Conservation (phyloP, 805 yeast genomes). For the Starmerella cellae region DNA sequence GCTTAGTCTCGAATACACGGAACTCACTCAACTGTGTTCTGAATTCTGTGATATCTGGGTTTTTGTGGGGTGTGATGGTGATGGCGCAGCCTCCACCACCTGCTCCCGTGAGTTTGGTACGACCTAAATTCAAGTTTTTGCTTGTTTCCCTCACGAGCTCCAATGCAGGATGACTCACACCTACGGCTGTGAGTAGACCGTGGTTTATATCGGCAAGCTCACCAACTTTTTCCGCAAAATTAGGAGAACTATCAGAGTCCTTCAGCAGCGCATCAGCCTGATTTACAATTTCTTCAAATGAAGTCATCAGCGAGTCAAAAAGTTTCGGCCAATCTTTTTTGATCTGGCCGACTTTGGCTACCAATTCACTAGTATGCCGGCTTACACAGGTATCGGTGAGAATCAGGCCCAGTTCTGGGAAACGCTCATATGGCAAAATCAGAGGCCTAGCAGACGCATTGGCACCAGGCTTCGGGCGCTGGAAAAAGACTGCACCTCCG, state of each 20-base stretch:
- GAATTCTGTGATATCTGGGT: constrained; percentile 12
- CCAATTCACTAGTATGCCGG: constrained; percentile 72
- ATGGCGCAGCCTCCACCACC: constrained; percentile 99
- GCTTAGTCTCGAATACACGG: constrained; percentile 61
- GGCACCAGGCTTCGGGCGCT: constrained; percentile 37
- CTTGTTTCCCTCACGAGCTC: constrained; percentile 60
- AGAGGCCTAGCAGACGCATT: constrained; percentile 24
- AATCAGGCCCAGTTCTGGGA: constrained; percentile 61
- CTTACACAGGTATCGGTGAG: constrained; percentile 81
- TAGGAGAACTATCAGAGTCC: constrained; percentile 24
- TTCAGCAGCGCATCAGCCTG: constrained; percentile 58
- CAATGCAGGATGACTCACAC: constrained; percentile 86
- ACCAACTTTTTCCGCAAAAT: constrained; percentile 18
- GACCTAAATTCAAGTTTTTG: constrained; percentile 55
- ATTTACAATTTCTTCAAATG: constrained; percentile 61
- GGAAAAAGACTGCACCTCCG: constrained; percentile 91
- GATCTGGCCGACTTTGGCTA: constrained; percentile 55
- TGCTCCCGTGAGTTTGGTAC: constrained; percentile 92
- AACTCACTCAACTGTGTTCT: constrained; percentile 34
- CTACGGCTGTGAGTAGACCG: constrained; percentile 69
- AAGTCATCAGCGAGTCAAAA: constrained; percentile 46
- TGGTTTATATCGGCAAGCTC: constrained; percentile 69
- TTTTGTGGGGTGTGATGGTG: constrained; percentile 44
- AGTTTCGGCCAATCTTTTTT: constrained; percentile 42
- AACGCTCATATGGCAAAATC: constrained; percentile 51